phyloP scores from a whole-genome alignment of 2,329 filamentous ascomycete species.

The Claviceps spartinae region DNA sequence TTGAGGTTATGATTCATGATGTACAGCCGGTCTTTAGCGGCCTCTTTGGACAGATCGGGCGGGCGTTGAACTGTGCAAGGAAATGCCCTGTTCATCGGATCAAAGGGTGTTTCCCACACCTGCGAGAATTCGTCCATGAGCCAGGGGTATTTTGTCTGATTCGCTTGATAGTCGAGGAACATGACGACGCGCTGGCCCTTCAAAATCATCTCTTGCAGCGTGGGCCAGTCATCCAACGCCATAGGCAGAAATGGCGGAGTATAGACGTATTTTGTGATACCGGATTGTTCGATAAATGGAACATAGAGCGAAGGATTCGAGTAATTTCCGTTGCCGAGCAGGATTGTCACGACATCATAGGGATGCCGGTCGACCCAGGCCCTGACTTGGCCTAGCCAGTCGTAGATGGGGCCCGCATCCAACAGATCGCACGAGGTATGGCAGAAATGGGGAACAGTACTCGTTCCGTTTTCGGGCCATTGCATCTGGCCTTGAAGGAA shows the following conservation, averaged over 20 bases:
- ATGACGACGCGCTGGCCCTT: conserved; percentile 57
- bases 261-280: conserved; percentile 62
- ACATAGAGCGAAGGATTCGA: conserved; percentile 50
- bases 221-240: conserved; percentile 67
- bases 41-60: conserved; percentile 42
- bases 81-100: conserved; percentile 49
- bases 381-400: conserved; percentile 55
- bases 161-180: conserved; percentile 75
- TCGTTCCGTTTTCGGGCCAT: conserved; percentile 34
- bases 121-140: conserved; percentile 78
- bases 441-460: conserved; percentile 52
- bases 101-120: conserved; percentile 85
- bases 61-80: conserved; percentile 71
- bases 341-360: conserved; percentile 76
- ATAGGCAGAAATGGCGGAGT: conserved; percentile 58
- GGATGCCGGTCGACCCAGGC: conserved; percentile 65
- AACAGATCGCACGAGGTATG: conserved; percentile 74
- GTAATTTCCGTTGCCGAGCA: conserved; percentile 75
- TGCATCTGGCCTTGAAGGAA: conserved; percentile 52
- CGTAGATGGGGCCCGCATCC: conserved; percentile 63
- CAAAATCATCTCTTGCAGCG: conserved; percentile 63
- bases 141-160: conserved; percentile 69
- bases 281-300: conserved; percentile 54
- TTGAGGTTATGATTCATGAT: conserved; percentile 90
- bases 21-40: conserved; percentile 53